Conservation (phyloP, 2,329 filamentous ascomycete species). For the Niveomyces coronatus region DNA sequence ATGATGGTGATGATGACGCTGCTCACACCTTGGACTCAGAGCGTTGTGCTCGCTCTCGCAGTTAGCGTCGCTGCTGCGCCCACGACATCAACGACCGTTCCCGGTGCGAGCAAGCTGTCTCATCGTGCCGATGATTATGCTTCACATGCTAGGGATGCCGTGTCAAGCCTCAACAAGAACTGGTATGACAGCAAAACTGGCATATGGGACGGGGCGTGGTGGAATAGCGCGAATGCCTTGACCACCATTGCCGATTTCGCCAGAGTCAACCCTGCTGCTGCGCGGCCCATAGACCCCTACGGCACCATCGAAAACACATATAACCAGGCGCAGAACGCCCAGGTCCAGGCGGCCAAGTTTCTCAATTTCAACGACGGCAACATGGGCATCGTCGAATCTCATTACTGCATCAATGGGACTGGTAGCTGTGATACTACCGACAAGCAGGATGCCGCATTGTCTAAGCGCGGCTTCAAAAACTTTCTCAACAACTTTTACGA, state of each 20-base stretch:
- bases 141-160: constrained; percentile 21
- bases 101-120: constrained; percentile 6
- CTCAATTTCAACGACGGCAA: constrained; percentile 18
- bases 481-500: constrained; percentile 48
- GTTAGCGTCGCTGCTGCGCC: not conserved
- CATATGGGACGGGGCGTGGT: constrained; percentile 59
- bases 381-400: constrained; percentile 29
- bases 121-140: constrained; percentile 20
- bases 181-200: constrained; percentile 54
- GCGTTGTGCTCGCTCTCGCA: constrained; percentile 1
- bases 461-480: constrained; percentile 25
- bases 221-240: constrained; percentile 60
- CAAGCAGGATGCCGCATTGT: constrained; percentile 19
- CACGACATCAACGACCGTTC: not conserved
- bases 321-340: constrained; percentile 30
- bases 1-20: not conserved
- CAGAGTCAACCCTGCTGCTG: constrained; percentile 20
- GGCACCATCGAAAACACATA: constrained; percentile 36
- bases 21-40: not conserved
- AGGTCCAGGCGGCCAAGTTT: constrained; percentile 27
- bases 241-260: constrained; percentile 50
- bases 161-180: constrained; percentile 36
- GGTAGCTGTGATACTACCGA: constrained; percentile 3
- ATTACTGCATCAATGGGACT: constrained; percentile 23
- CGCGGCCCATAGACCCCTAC: constrained; percentile 28